These are phyloP conservation scores for Auxenochlorella protothecoides DNA, from an alignment of 139 green algal genomes.

Conservation along the genomic window DNA sequence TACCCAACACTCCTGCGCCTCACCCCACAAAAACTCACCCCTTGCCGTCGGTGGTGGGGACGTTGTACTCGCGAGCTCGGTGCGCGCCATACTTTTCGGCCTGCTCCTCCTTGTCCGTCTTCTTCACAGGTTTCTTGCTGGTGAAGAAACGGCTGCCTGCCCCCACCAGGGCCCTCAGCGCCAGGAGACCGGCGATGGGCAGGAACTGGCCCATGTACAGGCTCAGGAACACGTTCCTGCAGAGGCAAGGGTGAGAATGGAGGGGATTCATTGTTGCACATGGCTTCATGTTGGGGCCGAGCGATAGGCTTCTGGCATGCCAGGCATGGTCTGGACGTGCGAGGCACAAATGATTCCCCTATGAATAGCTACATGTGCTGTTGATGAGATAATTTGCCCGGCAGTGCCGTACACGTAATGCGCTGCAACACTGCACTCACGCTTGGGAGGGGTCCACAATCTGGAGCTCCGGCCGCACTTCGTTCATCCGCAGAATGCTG, in stretches of 20 bases:
- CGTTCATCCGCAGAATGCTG: constrained; percentile 26
- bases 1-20: too few species aligned
- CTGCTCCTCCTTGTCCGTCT: constrained; percentile 34
- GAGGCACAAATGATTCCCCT: too few species aligned
- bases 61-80: constrained; percentile 36
- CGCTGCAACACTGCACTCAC: constrained; percentile 13
- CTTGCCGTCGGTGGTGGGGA: constrained; percentile 9
- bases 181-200: constrained; percentile 38
- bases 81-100: constrained; percentile 37
- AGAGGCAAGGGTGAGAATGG: not conserved
- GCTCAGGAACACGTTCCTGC: constrained; percentile 36
- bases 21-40: too few species aligned
- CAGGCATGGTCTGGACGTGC: too few species aligned
- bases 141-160: not conserved
- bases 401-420: not conserved
- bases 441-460: constrained; percentile 45
- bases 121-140: constrained; percentile 16
- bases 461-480: constrained; percentile 46
- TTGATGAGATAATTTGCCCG: not conserved
- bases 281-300: too few species aligned
- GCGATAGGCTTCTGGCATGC: too few species aligned
- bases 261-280: not conserved
- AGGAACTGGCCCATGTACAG: constrained; percentile 39
- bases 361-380: too few species aligned
- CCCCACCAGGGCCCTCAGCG: constrained; percentile 28